Base-by-base conservation (phyloP, 78 protist genomes). In the Acrasis kona region DNA sequence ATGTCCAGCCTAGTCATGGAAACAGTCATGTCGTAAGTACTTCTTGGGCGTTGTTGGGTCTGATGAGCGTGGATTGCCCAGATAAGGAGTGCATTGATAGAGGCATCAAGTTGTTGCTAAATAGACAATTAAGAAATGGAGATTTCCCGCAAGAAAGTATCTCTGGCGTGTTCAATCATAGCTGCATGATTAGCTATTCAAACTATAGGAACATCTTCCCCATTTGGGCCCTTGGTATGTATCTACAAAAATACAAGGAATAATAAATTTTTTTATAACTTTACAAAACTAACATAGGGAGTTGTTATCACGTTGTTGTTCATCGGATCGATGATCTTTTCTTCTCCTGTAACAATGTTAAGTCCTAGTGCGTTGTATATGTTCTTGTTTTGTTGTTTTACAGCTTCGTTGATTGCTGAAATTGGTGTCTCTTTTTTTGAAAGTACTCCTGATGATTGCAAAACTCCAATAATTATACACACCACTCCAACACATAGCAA, bases 131-230 rank as follows among this genome's bases (percentile, higher is more conserved):
- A 64, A 72, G 83, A 29, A 80, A 77, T 41, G 98, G 96, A 70
- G 89, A 88, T 69, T 94, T 84, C 87, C 81, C 83, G n/a, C 94
- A 90, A 73, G 91, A 92, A 72, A 70, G 89, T 35, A 90, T 92
- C 67, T 58, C 72, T 42, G 98, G 98, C 31, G 92, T 92, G 41
- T 94, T 94, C 83, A 94, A 94, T 87, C 87, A 83, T 71, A 87
- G 84, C 80, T 92, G 96, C 82, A 83, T 74, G 79, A 94, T 94
- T 68, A 37, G 82, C 37, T 94, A 94, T 84, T 65, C 94, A 10
- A 72, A 79, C 68, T 94, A 91, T 77, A 84, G 81, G 68, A 87
- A 90, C 72, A 70, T 78, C 27, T 89, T 94, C 74, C 91, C 96
- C 65, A 64, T 94, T 38, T 94, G 98, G 98, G 95, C 98, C 1